These are phyloP conservation scores for Xylaria flabelliformis DNA, from an alignment of 495 filamentous ascomycete genomes.

Conservation along the genomic window DNA sequence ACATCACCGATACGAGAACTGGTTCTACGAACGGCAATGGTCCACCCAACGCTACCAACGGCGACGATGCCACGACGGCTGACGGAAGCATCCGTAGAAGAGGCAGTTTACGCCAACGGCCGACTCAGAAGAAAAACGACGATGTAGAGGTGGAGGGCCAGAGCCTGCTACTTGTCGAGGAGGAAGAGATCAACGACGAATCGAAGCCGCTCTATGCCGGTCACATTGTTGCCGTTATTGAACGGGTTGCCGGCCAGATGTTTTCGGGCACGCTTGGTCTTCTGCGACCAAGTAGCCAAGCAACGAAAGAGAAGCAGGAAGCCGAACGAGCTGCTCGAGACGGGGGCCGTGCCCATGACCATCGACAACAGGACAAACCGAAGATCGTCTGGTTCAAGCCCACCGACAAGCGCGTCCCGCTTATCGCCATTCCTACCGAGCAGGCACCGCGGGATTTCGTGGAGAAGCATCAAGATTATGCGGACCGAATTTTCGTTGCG, in stretches of 20 bases:
- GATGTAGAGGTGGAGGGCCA: constrained; percentile 99
- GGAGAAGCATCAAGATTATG: constrained; percentile 96
- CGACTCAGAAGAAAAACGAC: constrained; percentile 99
- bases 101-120: constrained; percentile 93
- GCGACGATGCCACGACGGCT: constrained; percentile 68
- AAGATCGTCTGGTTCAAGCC: constrained; percentile 99
- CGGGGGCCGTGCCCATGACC: constrained; percentile 78
- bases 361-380: constrained; percentile 89
- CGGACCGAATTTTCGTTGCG: constrained; percentile 96
- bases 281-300: constrained; percentile 95
- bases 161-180: constrained; percentile 93
- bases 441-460: constrained; percentile 98
- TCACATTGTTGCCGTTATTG: constrained; percentile 95
- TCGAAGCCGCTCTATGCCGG: constrained; percentile 97
- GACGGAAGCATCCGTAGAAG: constrained; percentile 87
- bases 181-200: constrained; percentile 98
- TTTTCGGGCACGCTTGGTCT: constrained; percentile 96
- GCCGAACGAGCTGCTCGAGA: constrained; percentile 93
- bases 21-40: constrained; percentile 74
- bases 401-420: constrained; percentile 95
- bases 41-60: constrained; percentile 66
- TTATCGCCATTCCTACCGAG: constrained; percentile 98
- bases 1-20: constrained; percentile 89
- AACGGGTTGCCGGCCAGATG: constrained; percentile 97
- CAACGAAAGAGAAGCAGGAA: constrained; percentile 99